Percentiles rank a stretch among this genome's conserved stretches.
These are phyloP conservation scores for Xylariaceae sp. DNA, from an alignment of 2,329 filamentous ascomycete species.

Conservation along the genomic window DNA sequence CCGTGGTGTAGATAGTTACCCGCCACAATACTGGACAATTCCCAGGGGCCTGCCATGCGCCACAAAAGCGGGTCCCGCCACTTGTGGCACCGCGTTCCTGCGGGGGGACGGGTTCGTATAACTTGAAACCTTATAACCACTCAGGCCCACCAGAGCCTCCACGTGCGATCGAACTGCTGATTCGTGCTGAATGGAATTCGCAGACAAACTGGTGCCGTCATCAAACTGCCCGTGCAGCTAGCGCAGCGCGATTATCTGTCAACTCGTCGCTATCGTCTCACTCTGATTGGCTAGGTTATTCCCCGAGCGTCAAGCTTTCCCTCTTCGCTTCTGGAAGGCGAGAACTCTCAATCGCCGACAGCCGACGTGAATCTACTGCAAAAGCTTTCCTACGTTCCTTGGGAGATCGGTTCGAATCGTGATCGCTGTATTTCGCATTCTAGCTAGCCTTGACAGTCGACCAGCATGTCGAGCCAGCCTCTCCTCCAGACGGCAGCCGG, in stretches of 20 bases:
- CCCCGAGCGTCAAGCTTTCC: neutral
- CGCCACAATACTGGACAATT: too few relatives aligned
- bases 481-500: constrained; percentile 91
- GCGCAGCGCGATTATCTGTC: neutral
- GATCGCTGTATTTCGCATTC: neutral
- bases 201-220: neutral
- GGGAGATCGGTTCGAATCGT: neutral
- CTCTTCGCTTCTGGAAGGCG: neutral
- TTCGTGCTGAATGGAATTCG: too few relatives aligned
- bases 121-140: neutral
- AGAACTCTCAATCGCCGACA: neutral
- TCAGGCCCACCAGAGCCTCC: neutral
- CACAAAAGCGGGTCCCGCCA: too few relatives aligned
- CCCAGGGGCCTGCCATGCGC: too few relatives aligned
- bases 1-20: too few relatives aligned
- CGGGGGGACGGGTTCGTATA: too few relatives aligned
- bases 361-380: neutral
- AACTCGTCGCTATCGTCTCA: neutral
- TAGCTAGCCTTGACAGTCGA: neutral
- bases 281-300: neutral
- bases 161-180: neutral
- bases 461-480: constrained; percentile 85
- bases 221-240: neutral
- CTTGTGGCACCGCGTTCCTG: too few relatives aligned
- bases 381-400: neutral